Evolutionary conservation across 306 rosid species (phyloP), one percentile per base, ranked within the genome.

Genomic region (Hylodesmum podocarpum): DNA sequence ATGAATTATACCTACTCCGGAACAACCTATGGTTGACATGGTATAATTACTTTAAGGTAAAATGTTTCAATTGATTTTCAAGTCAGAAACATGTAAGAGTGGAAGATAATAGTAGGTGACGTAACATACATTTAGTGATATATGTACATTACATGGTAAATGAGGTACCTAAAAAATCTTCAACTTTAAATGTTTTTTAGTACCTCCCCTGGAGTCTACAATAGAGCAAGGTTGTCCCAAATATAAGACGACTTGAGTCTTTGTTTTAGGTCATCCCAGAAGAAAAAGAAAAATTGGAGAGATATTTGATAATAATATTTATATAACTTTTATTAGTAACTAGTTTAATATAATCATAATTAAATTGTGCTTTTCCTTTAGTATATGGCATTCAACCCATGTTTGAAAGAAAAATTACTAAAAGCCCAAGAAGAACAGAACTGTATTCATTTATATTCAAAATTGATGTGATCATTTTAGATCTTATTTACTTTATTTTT

Each of bases 1-100:
- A 47, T 33, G 34, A 67, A 58, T 41, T 41, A 39, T 41, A 55
- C 82, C 76, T 31, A 44, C 46, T 57, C 27, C 2, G 6, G 77
- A 46, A 59, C 33, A 33, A 69, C 59, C 62, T 63, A 13, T 8
- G 18, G 47, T 40, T 41, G 16, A 11, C 37, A 51, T 66, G 46
- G 33, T 40, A 28, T 39, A 18, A 22, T 63, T 41, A 70, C 57
- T 33, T 59, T 7, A 41, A 47, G 25, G 25, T 46, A 10, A 63
- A 12, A 70, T n/a, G 31, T 47, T 57, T 78, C 43, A 13, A 68
- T 69, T 41, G 36, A 24, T 49, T 14, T 9, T 18, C 31, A n/a
- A 37, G 66, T 6, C 66, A 47, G 16, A 68, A 16, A 44, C 59
- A 7, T 44, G 15, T 22, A 13, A 4, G 44, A 61, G 47, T 59